phyloP scores from a whole-genome alignment of 768 basidiomycete species.

The Boletus speciosus region DNA sequence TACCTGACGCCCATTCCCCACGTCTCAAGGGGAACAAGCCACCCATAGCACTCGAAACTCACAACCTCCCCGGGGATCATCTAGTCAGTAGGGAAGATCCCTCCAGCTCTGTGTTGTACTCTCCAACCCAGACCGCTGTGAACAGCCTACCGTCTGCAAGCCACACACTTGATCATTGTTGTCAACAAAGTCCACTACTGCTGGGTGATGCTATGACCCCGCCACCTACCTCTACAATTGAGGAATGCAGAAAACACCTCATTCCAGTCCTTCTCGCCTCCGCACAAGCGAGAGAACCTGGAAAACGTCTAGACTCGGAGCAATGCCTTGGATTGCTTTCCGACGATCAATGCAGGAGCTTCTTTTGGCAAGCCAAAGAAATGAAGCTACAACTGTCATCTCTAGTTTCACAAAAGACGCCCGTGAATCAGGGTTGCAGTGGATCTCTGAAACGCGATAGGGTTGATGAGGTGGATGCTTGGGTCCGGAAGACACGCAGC shows the following conservation, averaged over 20 bases:
- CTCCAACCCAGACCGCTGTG: conserved; percentile 10
- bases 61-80: conserved; percentile 6
- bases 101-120: conserved; percentile 4
- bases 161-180: neutral
- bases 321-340: conserved; percentile 26
- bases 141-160: conserved; percentile 6
- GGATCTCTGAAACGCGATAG: conserved; percentile 10
- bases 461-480: conserved; percentile 10
- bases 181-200: neutral
- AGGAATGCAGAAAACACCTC: conserved; percentile 27
- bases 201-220: conserved; percentile 6
- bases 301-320: conserved; percentile 10
- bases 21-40: conserved; percentile 7
- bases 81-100: conserved; percentile 2
- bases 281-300: conserved; percentile 14
- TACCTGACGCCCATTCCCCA: neutral
- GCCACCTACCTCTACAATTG: conserved; percentile 14
- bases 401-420: conserved; percentile 2
- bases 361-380: conserved; percentile 23
- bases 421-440: neutral
- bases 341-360: conserved; percentile 22
- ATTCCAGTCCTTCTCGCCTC: conserved; percentile 22
- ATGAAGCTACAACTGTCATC: conserved; percentile 24
- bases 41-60: conserved; percentile 14
- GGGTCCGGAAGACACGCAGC: conserved; percentile 14